phyloP scores from a whole-genome alignment of 2,329 filamentous ascomycete genomes.

The Mycosphaerelloides madeirae region DNA sequence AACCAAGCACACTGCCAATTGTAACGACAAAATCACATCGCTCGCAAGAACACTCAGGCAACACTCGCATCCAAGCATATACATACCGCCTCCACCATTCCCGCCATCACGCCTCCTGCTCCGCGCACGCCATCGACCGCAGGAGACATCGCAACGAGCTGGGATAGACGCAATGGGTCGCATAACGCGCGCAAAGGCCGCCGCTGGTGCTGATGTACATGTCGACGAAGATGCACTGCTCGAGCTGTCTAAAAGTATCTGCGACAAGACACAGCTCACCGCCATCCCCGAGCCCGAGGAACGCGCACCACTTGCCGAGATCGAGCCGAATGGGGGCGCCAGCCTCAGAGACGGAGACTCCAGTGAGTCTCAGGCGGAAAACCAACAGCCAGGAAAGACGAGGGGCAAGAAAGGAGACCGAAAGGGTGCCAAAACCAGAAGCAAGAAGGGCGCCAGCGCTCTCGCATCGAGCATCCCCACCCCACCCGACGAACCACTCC shows the following conservation, averaged over 20 bases:
- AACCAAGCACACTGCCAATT: no score
- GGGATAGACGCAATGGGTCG: slow-evolving; percentile 25
- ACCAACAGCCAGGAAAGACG: slow-evolving; percentile 29
- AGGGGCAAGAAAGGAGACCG: slow-evolving; percentile 33
- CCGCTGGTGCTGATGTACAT: slow-evolving; percentile 38
- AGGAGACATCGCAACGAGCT: no score
- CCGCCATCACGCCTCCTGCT: no score
- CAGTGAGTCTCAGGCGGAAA: slow-evolving; percentile 14
- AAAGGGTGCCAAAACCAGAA: slow-evolving; percentile 29
- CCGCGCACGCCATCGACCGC: no score
- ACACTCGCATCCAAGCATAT: no score
- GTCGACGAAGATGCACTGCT: slow-evolving; percentile 32
- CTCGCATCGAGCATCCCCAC: slow-evolving; percentile 9
- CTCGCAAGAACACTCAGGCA: no score
- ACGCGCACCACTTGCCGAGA: slow-evolving; percentile 38
- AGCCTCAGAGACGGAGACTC: slow-evolving; percentile 4
- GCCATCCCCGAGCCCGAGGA: slow-evolving; percentile 16
- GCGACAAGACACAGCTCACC: no score
- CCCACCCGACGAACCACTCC: slow-evolving; percentile 3
- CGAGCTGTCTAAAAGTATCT: slow-evolving; percentile 25
- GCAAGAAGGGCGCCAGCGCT: slow-evolving; percentile 16
- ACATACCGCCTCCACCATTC: no score
- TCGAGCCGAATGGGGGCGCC: slow-evolving; percentile 36
- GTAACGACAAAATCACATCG: no score
- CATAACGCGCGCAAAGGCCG: slow-evolving; percentile 41